These are phyloP conservation scores for Backusella circina DNA, from an alignment of 192 early-diverging fungal genomes.

Conservation along the genomic window DNA sequence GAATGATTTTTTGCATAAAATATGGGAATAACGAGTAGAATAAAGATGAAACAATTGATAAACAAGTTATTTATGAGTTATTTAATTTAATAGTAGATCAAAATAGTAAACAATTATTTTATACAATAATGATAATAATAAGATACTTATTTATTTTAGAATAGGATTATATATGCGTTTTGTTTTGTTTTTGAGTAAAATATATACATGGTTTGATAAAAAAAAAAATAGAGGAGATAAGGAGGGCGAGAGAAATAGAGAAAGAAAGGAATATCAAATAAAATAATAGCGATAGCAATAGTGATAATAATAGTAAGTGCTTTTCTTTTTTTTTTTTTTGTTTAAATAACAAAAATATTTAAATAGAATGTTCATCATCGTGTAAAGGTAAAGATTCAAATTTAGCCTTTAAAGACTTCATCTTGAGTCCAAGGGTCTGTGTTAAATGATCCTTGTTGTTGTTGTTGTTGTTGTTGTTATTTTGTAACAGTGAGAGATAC, in stretches of 20 bases:
- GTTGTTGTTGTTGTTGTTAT: not conserved
- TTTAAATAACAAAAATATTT: too few relatives aligned
- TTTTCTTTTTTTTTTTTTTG: too few relatives aligned
- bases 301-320: not conserved
- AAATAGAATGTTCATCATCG: not conserved
- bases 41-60: not conserved
- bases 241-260: not conserved
- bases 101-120: not conserved
- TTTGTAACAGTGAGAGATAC: conserved; percentile 6
- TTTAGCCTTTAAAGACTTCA: not conserved
- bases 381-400: not conserved
- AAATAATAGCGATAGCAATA: not conserved
- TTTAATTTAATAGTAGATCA: not conserved
- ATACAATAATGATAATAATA: not conserved
- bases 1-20: not conserved
- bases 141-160: not conserved
- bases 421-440: not conserved
- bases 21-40: not conserved
- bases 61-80: not conserved
- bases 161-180: not conserved
- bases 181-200: not conserved
- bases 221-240: not conserved
- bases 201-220: not conserved
- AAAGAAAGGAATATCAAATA: not conserved
- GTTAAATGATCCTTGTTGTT: too few relatives aligned